Conservation (phyloP, 2,329 filamentous ascomycete genomes). For the Tympanopsis confertula region DNA sequence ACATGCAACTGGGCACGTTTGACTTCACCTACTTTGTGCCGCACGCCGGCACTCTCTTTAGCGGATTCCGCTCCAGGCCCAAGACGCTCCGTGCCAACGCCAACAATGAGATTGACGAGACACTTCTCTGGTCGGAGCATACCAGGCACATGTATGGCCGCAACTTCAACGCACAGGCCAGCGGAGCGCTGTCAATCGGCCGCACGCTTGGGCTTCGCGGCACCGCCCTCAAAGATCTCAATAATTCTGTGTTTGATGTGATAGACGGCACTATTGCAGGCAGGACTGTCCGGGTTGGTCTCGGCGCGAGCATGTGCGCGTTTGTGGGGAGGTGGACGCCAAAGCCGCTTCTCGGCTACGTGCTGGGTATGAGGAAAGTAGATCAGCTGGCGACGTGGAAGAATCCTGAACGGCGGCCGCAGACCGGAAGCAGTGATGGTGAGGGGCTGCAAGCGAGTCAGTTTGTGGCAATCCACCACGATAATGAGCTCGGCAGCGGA, state of each 20-base stretch:
- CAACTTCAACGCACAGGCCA: constrained; percentile 45
- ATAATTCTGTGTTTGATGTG: constrained; percentile 83
- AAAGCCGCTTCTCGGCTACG: constrained; percentile 70
- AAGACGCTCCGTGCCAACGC: constrained; percentile 17
- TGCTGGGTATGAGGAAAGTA: constrained; percentile 69
- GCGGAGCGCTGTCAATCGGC: constrained; percentile 41
- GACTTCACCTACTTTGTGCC: constrained; percentile 63
- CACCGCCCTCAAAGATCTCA: constrained; percentile 65
- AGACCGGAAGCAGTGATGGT: constrained; percentile 22
- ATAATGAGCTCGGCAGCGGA: no score
- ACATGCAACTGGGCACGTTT: constrained; percentile 84
- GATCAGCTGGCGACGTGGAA: constrained; percentile 44
- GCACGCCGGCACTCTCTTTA: constrained; percentile 23
- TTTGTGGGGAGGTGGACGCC: constrained; percentile 76
- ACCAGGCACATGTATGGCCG: constrained; percentile 48
- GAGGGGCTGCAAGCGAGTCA: constrained; percentile 13
- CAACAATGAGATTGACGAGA: constrained; percentile 35
- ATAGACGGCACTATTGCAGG: constrained; percentile 54
- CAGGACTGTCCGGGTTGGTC: constrained; percentile 65
- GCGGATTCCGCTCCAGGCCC: constrained; percentile 11
- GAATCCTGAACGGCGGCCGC: constrained; percentile 23
- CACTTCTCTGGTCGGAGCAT: constrained; percentile 51
- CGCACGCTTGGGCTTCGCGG: constrained; percentile 50
- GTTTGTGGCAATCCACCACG: no score
- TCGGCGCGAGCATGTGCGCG: constrained; percentile 74